phyloP scores from a whole-genome alignment of 1,284 basidiomycete species.

The Leccinum glutinopallens region DNA sequence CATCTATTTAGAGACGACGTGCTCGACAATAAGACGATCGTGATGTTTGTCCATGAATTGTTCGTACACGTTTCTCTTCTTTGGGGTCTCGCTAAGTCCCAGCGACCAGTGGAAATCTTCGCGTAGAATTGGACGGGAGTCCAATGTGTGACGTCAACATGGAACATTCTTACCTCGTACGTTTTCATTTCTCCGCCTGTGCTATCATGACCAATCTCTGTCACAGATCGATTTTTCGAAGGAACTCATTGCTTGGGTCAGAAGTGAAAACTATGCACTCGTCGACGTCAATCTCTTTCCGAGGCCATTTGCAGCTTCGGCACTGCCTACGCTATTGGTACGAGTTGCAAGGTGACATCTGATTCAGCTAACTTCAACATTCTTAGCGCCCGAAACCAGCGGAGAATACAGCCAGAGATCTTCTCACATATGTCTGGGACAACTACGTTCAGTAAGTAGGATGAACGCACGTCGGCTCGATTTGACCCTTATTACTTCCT shows the following conservation, averaged over 20 bases:
- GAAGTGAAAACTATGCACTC: slow-evolving; percentile 64
- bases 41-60: slow-evolving; percentile 93
- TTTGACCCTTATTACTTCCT: not conserved
- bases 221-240: slow-evolving; percentile 84
- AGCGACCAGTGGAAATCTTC: slow-evolving; percentile 74
- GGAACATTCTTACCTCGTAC: slow-evolving; percentile 82
- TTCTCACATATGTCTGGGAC: slow-evolving; percentile 91
- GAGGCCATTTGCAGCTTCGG: slow-evolving; percentile 51
- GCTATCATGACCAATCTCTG: slow-evolving; percentile 8
- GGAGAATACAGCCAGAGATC: slow-evolving; percentile 45
- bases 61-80: slow-evolving; percentile 42
- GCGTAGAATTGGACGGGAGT: slow-evolving; percentile 75
- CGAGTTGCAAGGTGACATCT: slow-evolving; percentile 8
- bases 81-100: slow-evolving; percentile 14
- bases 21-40: slow-evolving; percentile 67
- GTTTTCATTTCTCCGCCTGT: slow-evolving; percentile 14
- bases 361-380: not conserved
- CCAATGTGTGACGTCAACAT: slow-evolving; percentile 73
- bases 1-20: slow-evolving; percentile 55
- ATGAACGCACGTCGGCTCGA: slow-evolving; percentile 2
- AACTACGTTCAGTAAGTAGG: slow-evolving; percentile 81
- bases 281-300: slow-evolving; percentile 89
- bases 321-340: slow-evolving; percentile 37
- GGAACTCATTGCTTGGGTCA: slow-evolving; percentile 78
- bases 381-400: slow-evolving; percentile 31